Evolutionary conservation across 2,329 filamentous ascomycete species (phyloP).

Genomic region (Annulohypoxylon truncatum): DNA sequence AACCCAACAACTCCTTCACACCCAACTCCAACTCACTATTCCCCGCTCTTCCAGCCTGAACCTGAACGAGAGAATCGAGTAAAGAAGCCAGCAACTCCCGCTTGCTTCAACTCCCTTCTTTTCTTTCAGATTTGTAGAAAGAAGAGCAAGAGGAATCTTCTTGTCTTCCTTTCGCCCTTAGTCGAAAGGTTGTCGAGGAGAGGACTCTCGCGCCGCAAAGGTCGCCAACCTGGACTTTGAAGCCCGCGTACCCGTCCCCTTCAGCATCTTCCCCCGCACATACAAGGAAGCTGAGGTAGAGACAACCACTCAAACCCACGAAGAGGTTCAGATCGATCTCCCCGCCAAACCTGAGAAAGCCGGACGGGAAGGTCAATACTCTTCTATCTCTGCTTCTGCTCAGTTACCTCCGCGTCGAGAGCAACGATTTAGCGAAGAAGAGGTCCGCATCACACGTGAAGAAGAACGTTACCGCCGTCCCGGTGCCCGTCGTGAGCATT

Average conservation of each 20-base stretch:
- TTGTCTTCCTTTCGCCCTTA: conserved; percentile 70
- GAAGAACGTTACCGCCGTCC: conserved; percentile 81
- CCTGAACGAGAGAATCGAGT: conserved; percentile 52
- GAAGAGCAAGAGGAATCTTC: conserved; percentile 74
- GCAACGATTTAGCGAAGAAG: conserved; percentile 80
- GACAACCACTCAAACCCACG: conserved; percentile 74
- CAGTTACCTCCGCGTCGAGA: conserved; percentile 73
- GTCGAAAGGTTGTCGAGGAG: conserved; percentile 60
- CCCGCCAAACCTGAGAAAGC: conserved; percentile 74
- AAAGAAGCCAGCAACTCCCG: conserved; percentile 50
- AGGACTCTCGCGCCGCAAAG: conserved; percentile 65
- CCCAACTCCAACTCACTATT: conserved; percentile 49
- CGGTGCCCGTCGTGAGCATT: conserved; percentile 68
- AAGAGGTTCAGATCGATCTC: conserved; percentile 89
- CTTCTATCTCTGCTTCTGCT: conserved; percentile 74
- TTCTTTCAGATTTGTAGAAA: conserved; percentile 59
- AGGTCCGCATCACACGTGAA: conserved; percentile 83
- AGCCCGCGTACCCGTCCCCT: conserved; percentile 98
- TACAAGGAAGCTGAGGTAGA: conserved; percentile 76
- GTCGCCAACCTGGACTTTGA: conserved; percentile 99
- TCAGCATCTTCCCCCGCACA: conserved; percentile 99
- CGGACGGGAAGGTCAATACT: conserved; percentile 98
- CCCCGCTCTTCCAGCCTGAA: conserved; percentile 50
- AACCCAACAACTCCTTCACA: conserved; percentile 47
- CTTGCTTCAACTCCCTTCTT: conserved; percentile 55